Percentiles rank a stretch among this genome's conserved stretches.
phyloP scores from a whole-genome alignment of 2,329 filamentous ascomycete species.

The Fusarium decemcellulare region DNA sequence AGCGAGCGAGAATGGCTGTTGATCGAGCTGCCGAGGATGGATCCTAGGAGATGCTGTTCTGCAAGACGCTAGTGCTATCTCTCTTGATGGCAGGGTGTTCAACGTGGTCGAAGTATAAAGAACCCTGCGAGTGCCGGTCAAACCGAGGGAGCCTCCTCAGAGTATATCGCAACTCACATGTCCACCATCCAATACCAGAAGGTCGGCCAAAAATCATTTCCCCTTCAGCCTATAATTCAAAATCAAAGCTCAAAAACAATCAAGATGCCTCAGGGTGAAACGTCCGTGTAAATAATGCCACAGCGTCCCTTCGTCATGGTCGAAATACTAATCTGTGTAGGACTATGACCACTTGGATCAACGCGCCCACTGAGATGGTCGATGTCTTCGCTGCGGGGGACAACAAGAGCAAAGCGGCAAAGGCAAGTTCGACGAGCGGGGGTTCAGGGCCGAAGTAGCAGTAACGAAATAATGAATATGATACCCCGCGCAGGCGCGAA shows the following conservation, averaged over 20 bases:
- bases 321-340: conserved; percentile 20
- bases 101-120: conserved; percentile 34
- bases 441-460: not conserved
- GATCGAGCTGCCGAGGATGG: conserved; percentile 32
- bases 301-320: not conserved
- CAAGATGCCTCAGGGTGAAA: conserved; percentile 24
- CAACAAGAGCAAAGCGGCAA: not conserved
- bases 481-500: conserved; percentile 40
- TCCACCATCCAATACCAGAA: not conserved
- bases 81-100: conserved; percentile 7
- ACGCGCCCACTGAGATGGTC: conserved; percentile 14
- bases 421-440: not conserved
- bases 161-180: conserved; percentile 1
- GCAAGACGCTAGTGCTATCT: conserved; percentile 17
- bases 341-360: conserved; percentile 18
- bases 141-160: not conserved
- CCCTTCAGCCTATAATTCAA: not conserved
- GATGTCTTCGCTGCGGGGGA: conserved; percentile 33
- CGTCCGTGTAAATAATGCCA: conserved; percentile 3
- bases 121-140: not conserved
- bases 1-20: conserved; percentile 10
- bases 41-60: conserved; percentile 23
- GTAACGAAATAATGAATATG: conserved; percentile 13
- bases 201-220: not conserved
- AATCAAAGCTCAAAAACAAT: not conserved